A percentile compares a stretch with the other conserved stretches of the same genome.
These are phyloP conservation scores for Coemansia sp. DNA, from an alignment of 192 early-diverging fungal genomes.

Conservation along the genomic window DNA sequence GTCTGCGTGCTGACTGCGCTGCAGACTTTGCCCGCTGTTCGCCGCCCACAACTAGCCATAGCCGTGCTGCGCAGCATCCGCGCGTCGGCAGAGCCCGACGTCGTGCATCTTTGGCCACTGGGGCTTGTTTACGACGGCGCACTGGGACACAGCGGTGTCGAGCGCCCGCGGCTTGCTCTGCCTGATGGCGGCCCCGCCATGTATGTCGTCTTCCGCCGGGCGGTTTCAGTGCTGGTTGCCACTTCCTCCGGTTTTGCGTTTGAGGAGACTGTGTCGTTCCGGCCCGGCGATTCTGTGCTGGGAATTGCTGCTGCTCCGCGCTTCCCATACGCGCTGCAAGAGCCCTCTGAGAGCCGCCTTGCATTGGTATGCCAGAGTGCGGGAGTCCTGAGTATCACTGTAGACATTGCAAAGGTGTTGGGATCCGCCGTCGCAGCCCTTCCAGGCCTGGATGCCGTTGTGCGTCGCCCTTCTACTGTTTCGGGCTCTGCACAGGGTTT, in stretches of 20 bases:
- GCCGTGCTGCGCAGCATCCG: constrained; percentile 17
- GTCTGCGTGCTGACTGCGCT: constrained; percentile 24
- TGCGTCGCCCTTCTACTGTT: not conserved
- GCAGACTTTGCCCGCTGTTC: not conserved
- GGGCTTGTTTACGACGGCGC: not conserved
- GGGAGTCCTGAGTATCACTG: constrained; percentile 38
- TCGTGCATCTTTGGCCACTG: constrained; percentile 27
- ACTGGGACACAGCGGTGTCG: constrained; percentile 3
- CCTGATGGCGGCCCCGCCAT: constrained; percentile 26
- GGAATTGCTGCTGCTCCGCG: constrained; percentile 8
- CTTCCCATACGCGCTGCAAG: constrained; percentile 13
- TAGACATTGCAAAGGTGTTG: constrained; percentile 12
- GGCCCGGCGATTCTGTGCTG: constrained; percentile 20
- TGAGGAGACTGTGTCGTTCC: constrained; percentile 36
- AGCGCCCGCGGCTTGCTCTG: constrained; percentile 23
- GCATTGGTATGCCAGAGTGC: constrained; percentile 23
- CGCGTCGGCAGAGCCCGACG: constrained; percentile 19
- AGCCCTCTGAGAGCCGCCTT: constrained; percentile 17
- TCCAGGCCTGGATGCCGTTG: not conserved
- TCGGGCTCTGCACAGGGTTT: constrained; percentile 11
- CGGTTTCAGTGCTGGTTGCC: constrained; percentile 14
- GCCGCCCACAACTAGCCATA: constrained; percentile 11
- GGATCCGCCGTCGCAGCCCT: not conserved
- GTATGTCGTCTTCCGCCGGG: constrained; percentile 21
- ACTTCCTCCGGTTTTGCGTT: constrained; percentile 10